These are phyloP conservation scores for Heracleum sosnowskyi DNA, from an alignment of 129 eudicot species.

Conservation along the genomic window DNA sequence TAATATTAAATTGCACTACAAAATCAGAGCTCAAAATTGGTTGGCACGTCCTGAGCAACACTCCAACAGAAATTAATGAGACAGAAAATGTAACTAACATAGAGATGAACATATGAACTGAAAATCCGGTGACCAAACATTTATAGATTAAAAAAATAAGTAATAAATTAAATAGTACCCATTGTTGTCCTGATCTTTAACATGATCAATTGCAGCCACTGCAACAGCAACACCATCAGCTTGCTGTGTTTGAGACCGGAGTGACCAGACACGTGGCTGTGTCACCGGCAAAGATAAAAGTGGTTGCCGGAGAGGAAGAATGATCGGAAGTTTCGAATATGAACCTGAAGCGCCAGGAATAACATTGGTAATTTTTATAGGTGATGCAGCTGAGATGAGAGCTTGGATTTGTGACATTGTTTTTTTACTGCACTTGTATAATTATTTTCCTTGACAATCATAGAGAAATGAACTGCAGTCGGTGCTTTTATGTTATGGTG, in stretches of 20 bases:
- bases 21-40: too few relatives aligned
- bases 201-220: background rate
- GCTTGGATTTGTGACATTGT: constrained; percentile 1
- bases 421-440: background rate
- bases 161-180: background rate
- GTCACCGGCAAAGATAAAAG: background rate
- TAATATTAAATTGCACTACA: too few relatives aligned
- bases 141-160: background rate
- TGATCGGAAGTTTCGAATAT: background rate
- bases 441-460: background rate
- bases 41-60: too few relatives aligned
- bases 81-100: too few relatives aligned
- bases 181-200: background rate
- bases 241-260: background rate
- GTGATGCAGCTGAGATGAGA: background rate
- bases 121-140: background rate
- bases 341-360: background rate
- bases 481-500: background rate
- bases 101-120: background rate
- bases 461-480: background rate
- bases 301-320: background rate
- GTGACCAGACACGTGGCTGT: background rate
- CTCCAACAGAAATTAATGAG: too few relatives aligned
- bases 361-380: background rate
- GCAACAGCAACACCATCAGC: background rate